A percentile compares a stretch with the other conserved stretches of the same genome.
Evolutionary conservation across 768 basidiomycete species (phyloP).

Genomic region (Hericium erinaceus): DNA sequence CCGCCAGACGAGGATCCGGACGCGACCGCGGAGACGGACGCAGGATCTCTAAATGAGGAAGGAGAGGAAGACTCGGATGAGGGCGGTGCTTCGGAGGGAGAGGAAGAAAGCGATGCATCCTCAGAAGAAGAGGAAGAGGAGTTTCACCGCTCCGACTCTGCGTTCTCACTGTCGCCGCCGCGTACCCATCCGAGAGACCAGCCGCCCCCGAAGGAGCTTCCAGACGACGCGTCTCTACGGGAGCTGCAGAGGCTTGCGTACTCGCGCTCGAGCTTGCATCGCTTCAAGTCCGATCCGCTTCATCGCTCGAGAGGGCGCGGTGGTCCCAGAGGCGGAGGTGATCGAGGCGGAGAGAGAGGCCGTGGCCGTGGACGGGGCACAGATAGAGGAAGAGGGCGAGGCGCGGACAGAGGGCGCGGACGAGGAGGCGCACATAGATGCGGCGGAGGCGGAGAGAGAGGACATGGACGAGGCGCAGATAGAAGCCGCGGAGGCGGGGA

Average conservation of each 20-base stretch:
- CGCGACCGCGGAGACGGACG: constrained; percentile 1
- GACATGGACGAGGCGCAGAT: constrained; percentile 13
- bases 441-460: neutral
- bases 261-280: constrained; percentile 46
- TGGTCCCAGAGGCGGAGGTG: constrained; percentile 8
- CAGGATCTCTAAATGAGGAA: neutral
- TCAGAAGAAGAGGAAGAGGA: neutral
- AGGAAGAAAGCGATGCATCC: neutral
- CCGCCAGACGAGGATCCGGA: constrained; percentile 2
- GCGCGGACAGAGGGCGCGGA: constrained; percentile 10
- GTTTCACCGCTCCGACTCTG: too few relatives aligned
- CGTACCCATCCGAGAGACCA: neutral
- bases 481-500: constrained; percentile 2
- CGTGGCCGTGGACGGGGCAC: constrained; percentile 10
- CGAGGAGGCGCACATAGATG: neutral
- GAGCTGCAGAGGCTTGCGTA: constrained; percentile 59
- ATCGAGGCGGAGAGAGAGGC: neutral
- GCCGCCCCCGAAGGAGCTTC: constrained; percentile 2
- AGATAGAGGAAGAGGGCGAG: constrained; percentile 13
- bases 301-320: constrained; percentile 20
- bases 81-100: constrained; percentile 7
- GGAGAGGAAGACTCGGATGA: neutral
- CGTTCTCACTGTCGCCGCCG: neutral
- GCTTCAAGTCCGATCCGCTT: constrained; percentile 40
- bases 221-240: constrained; percentile 33